Evolutionary conservation across 2,329 filamentous ascomycete genomes (phyloP), one percentile per base, ranked within the genome.

Genomic region (Colletotrichum siamense): DNA sequence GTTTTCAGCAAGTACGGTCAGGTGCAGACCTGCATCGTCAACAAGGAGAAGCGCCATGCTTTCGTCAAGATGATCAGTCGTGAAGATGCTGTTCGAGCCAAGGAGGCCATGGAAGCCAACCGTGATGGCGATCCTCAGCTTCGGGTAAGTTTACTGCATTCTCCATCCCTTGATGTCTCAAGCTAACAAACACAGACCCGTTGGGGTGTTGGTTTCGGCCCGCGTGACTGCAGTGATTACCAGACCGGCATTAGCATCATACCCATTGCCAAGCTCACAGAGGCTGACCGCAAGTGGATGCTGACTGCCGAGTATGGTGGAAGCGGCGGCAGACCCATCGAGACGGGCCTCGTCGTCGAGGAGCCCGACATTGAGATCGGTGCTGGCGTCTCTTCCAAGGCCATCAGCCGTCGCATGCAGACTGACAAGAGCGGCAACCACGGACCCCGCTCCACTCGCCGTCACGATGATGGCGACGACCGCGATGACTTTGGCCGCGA

Each of bases 351-450:
- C 86, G 94, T 96, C 8, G 94, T 99, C 30, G 97, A 99, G 84
- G 97, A 99, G 86, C 97, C 97, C 5, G 97, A 99, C 82, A 99
- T 99, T 81, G 97, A 99, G 85, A 99, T 99, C 74, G 97, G 97
- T 69, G 96, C 96, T 22, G 97, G 97, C 72, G 98, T 99, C 16
- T 98, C 96, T 22, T 98, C 96, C 59, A 99, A 99, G 88, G 95
- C 92, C 52, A 94, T 94, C 77, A 93, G 91, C 79, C 89, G 92
- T 22, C 91, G 92, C 44, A 93, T 94, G 91, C 91, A 93, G 84
- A 94, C 92, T 9, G 92, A 94, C 82, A 91, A 92, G 81, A 91
- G 92, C 69, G 92, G 92, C 44, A 89, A 89, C 79, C 91, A 92
- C 80, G 92, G 92, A 5, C 92, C 92, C 68, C 93, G 92, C 81